Base-by-base conservation (phyloP, 306 rosid genomes). In the Castanea crenata region DNA sequence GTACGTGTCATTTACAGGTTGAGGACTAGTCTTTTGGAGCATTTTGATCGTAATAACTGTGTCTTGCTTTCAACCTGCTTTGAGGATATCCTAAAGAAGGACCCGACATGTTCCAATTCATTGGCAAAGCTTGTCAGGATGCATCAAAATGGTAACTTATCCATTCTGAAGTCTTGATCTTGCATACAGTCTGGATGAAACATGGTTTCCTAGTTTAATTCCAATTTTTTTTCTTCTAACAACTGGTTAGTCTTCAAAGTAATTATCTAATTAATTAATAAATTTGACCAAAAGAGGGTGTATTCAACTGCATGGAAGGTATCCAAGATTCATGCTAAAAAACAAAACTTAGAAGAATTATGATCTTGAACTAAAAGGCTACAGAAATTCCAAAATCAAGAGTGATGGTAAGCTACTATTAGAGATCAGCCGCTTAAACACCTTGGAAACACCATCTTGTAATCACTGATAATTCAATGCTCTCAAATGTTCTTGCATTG, bases 51-150 rank as follows among this genome's bases (percentile, higher is more conserved):
- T 51, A 74, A 80, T 75, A 86, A 89, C 91, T 56, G 55, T 70
- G 57, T 49, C 72, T 3, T 78, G 82, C 82, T 86, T 67, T 51
- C 80, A 5, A 56, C 86, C 23, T 83, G 86, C 84, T 88, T 75
- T 35, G 99, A 91, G 87, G 89, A 91, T 65, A 71, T 52, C 77
- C 76, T 94, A 64, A 91, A 90, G 87, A 94, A 85, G 85, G 97
- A 92, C 79, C 99, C 95, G 41, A 84, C 93, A 62, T 86, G 91
- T 69, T 18, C 73, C 59, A 78, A 89, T 83, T 78, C 97, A 83
- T 58, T 94, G 80, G 91, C 76, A 71, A 92, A 92, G 80, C 99
- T 94, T 79, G 75, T 90, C 79, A 83, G 15, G 77, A 75, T 91
- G 91, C 85, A 91, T 78, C 87, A 79, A 88, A 90, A 75, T 49